Percentiles rank a stretch among this genome's conserved stretches.
These are phyloP conservation scores for Herpetomonas tarakana DNA, from an alignment of 208 protist genomes.

Conservation along the genomic window DNA sequence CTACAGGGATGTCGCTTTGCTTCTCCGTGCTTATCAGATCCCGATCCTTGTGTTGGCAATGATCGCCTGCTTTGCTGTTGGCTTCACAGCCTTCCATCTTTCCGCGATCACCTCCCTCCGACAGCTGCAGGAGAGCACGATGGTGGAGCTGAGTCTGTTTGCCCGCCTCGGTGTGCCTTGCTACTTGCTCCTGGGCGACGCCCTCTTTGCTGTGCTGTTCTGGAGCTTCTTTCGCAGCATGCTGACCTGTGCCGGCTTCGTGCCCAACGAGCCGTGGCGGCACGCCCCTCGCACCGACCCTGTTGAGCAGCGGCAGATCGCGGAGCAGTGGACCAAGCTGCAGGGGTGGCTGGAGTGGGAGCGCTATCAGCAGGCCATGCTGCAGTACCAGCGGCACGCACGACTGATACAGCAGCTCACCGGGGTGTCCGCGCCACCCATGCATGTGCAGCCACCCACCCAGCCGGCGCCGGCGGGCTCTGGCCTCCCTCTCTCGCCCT, in stretches of 20 bases:
- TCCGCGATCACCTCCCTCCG: not conserved
- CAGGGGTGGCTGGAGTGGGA: conserved; percentile 10
- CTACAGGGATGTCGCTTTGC: not conserved
- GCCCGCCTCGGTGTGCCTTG: not conserved
- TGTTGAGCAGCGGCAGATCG: conserved; percentile 3
- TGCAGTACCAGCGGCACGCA: not conserved
- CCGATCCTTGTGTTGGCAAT: conserved; percentile 8
- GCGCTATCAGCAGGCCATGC: not conserved
- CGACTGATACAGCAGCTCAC: not conserved
- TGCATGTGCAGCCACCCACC: not conserved
- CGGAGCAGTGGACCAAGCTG: conserved; percentile 3
- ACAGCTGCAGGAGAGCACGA: not conserved
- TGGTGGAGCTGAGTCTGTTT: no score
- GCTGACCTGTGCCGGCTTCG: conserved; percentile 28
- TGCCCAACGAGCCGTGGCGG: conserved; percentile 17
- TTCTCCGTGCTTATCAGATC: conserved; percentile 8
- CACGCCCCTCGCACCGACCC: conserved; percentile 17
- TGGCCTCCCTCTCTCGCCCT: no score
- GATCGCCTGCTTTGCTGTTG: not conserved
- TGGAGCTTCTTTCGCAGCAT: conserved; percentile 21
- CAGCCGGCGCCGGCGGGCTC: no score
- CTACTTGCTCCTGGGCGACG: conserved; percentile 5
- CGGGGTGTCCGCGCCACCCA: not conserved
- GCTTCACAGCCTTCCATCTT: conserved; percentile 18
- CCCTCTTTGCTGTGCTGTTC: conserved; percentile 11